These are phyloP conservation scores for Spiromastix sp. DNA, from an alignment of 2,329 filamentous ascomycete species.

Conservation along the genomic window DNA sequence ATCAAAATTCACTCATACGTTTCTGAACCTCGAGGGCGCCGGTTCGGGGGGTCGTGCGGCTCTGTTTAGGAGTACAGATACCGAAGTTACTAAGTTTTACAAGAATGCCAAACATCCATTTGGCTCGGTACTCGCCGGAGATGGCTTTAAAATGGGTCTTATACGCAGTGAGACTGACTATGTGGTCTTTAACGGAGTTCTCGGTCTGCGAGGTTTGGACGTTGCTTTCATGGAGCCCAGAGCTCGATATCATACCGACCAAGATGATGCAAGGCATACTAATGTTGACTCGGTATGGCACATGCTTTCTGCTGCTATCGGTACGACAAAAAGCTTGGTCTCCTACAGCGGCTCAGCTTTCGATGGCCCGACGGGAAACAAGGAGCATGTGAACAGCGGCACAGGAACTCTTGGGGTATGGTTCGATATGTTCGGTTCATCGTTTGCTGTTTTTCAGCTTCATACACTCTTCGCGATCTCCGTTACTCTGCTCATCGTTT, in stretches of 20 bases:
- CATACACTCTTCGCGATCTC: conserved; percentile 82
- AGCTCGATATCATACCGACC: conserved; percentile 78
- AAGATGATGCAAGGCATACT: conserved; percentile 76
- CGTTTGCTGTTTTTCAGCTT: conserved; percentile 68
- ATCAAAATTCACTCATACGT: conserved; percentile 70
- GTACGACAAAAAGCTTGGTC: conserved; percentile 62
- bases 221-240: conserved; percentile 84
- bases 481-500: conserved; percentile 68
- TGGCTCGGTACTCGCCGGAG: conserved; percentile 68
- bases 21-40: conserved; percentile 90
- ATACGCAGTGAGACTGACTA: conserved; percentile 87
- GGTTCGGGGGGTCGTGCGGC: conserved; percentile 82
- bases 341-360: conserved; percentile 59
- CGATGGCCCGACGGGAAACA: conserved; percentile 46
- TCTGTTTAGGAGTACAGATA: conserved; percentile 79
- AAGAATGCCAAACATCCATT: conserved; percentile 63
- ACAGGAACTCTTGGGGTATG: conserved; percentile 64
- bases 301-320: conserved; percentile 78
- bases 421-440: conserved; percentile 82
- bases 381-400: conserved; percentile 56
- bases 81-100: conserved; percentile 75
- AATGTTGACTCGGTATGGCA: conserved; percentile 65
- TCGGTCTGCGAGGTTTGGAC: conserved; percentile 80
- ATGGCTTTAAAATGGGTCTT: conserved; percentile 70
- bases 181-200: conserved; percentile 63